These are phyloP conservation scores for Liriodendron chinense DNA, from an alignment of 164 flowering plant species.

Conservation along the genomic window DNA sequence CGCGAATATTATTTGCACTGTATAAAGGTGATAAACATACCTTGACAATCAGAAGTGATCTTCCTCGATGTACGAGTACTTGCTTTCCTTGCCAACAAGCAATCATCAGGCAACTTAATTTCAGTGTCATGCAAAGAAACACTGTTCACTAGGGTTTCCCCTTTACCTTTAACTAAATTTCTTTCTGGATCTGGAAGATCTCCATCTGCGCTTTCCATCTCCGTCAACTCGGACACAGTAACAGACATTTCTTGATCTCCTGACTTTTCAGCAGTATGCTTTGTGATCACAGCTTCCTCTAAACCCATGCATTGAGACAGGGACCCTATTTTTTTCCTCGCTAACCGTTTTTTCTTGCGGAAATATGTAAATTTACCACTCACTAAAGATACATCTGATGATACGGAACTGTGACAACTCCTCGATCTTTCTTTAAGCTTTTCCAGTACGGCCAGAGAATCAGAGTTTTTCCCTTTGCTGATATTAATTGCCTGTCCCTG, in stretches of 20 bases:
- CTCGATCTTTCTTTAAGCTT: slow-evolving; percentile 24
- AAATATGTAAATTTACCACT: slow-evolving; percentile 46
- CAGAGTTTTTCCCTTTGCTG: slow-evolving; percentile 14
- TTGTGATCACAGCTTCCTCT: slow-evolving; percentile 13
- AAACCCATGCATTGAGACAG: slow-evolving; percentile 21
- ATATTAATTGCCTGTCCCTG: slow-evolving; percentile 30
- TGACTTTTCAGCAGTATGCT: slow-evolving; percentile 23
- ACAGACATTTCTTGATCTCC: slow-evolving; percentile 25
- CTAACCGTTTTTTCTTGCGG: slow-evolving; percentile 50
- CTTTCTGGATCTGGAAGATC: slow-evolving; percentile 16
- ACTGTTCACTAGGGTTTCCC: slow-evolving; percentile 15
- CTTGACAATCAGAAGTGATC: slow-evolving; percentile 16
- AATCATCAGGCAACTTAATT: slow-evolving; percentile 13
- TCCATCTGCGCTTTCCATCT: slow-evolving; percentile 16
- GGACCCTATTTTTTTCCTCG: slow-evolving; percentile 35
- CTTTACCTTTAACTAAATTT: slow-evolving; percentile 13
- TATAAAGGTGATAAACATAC: slow-evolving; percentile 28
- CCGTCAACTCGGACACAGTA: slow-evolving; percentile 16
- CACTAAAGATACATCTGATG: slow-evolving; percentile 25
- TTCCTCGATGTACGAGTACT: slow-evolving; percentile 17
- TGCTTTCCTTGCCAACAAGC: slow-evolving; percentile 14
- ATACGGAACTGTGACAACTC: slow-evolving; percentile 10
- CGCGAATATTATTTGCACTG: background rate
- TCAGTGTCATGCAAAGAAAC: slow-evolving; percentile 12
- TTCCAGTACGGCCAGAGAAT: slow-evolving; percentile 19